Evolutionary conservation across 106 monocot genomes (phyloP).

Genomic region (Chionographis japonica): DNA sequence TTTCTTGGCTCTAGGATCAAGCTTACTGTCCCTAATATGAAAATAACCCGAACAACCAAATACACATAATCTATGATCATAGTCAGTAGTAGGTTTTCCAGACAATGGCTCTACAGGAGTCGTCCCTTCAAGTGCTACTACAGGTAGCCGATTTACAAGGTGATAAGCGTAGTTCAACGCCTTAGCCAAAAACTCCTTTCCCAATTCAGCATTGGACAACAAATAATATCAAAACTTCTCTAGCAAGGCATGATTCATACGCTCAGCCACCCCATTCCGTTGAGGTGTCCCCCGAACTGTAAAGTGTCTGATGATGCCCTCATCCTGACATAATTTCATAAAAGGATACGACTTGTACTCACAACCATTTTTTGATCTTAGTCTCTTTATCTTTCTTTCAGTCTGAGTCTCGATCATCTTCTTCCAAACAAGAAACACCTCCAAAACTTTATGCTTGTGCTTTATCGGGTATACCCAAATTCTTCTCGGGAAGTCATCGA

Average conservation of each 20-base stretch:
- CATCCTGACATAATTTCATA: background rate
- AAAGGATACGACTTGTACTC: background rate
- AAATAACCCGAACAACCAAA: background rate
- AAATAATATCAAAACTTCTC: too few species aligned
- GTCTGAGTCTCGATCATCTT: background rate
- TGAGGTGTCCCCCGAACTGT: too few species aligned
- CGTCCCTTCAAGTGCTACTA: background rate
- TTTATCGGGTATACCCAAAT: background rate
- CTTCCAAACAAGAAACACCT: background rate
- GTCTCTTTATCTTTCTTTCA: background rate
- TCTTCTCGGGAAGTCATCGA: background rate
- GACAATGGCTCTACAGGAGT: background rate
- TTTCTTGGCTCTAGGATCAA: background rate
- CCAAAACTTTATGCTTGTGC: background rate
- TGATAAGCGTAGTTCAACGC: background rate
- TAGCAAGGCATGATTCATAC: too few species aligned
- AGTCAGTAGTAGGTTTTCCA: background rate
- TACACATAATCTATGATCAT: background rate
- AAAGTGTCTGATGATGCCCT: background rate
- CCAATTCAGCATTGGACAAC: background rate
- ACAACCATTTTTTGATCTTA: background rate
- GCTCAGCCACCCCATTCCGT: too few species aligned
- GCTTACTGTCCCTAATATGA: background rate
- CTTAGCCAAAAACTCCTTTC: background rate
- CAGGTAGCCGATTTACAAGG: background rate